Evolutionary conservation across 1,284 basidiomycete genomes (phyloP).

Genomic region (Melampsora larici-populina): DNA sequence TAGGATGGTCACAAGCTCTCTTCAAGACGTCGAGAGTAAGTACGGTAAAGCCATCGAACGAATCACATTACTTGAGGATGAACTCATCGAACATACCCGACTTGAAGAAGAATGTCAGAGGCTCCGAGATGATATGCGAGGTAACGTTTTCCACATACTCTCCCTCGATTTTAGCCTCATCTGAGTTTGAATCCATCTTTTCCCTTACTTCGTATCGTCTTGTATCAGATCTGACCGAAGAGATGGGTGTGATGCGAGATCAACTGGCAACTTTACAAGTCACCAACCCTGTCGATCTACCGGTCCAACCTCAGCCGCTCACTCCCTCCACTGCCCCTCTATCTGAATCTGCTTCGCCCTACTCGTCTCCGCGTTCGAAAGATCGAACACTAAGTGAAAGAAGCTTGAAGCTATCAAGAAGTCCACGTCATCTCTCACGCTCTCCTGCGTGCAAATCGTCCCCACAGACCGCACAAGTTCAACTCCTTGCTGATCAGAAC

Average conservation of each 20-base stretch:
- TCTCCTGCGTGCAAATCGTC: background rate
- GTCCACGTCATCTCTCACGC: background rate
- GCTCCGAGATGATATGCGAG: constrained; percentile 86
- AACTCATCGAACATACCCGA: constrained; percentile 83
- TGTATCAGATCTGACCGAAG: constrained; percentile 32
- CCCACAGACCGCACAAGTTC: background rate
- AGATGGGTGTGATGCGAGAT: constrained; percentile 34
- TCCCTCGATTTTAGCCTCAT: background rate
- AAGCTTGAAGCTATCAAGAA: background rate
- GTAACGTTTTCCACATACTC: constrained; percentile 55
- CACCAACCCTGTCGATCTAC: background rate
- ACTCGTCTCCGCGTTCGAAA: background rate
- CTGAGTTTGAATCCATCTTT: background rate
- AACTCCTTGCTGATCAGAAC: background rate
- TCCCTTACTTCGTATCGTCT: background rate
- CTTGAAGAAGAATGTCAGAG: constrained; percentile 89
- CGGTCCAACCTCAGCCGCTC: background rate
- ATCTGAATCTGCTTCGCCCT: background rate
- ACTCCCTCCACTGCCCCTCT: background rate
- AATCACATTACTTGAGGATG: constrained; percentile 93
- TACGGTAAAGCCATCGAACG: constrained; percentile 90
- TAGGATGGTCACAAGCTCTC: constrained; percentile 77
- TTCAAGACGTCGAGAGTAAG: constrained; percentile 84
- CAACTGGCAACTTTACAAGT: constrained; percentile 15
- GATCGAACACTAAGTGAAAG: background rate